Conservation (phyloP, 805 yeast species). For the Wickerhamiella galacta region DNA sequence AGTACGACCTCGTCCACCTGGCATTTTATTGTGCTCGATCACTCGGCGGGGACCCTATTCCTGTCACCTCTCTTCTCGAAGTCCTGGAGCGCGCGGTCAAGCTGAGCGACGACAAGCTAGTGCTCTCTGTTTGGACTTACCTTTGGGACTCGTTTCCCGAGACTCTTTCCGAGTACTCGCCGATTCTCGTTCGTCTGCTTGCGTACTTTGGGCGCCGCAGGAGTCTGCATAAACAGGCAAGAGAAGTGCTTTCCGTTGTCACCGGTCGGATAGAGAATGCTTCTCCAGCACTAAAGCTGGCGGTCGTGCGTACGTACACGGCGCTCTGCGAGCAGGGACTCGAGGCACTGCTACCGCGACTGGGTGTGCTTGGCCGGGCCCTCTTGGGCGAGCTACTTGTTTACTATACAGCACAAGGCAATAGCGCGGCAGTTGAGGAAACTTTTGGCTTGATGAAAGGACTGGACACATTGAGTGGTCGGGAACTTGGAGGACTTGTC, state of each 20-base stretch:
- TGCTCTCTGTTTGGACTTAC: background rate
- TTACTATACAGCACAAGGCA: background rate
- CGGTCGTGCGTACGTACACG: background rate
- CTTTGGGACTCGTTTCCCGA: background rate
- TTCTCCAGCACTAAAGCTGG: background rate
- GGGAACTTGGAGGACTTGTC: background rate
- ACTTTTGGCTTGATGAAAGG: no score
- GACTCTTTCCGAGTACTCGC: background rate
- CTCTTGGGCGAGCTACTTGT: background rate
- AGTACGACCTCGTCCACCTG: background rate
- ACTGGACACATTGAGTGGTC: no score
- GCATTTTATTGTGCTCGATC: background rate
- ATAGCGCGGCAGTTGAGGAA: no score
- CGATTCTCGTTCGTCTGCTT: background rate
- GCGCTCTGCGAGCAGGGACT: background rate
- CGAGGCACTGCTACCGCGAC: no score
- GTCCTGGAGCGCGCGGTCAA: background rate
- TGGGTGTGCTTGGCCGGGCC: background rate
- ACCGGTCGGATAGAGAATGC: background rate
- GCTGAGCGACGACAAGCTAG: background rate
- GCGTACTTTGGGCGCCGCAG: background rate
- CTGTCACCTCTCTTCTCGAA: background rate
- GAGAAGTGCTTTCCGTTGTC: background rate
- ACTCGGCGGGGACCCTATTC: background rate
- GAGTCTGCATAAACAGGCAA: background rate